These are phyloP conservation scores for Somion occarium DNA, from an alignment of 1,284 basidiomycete species.

Conservation along the genomic window DNA sequence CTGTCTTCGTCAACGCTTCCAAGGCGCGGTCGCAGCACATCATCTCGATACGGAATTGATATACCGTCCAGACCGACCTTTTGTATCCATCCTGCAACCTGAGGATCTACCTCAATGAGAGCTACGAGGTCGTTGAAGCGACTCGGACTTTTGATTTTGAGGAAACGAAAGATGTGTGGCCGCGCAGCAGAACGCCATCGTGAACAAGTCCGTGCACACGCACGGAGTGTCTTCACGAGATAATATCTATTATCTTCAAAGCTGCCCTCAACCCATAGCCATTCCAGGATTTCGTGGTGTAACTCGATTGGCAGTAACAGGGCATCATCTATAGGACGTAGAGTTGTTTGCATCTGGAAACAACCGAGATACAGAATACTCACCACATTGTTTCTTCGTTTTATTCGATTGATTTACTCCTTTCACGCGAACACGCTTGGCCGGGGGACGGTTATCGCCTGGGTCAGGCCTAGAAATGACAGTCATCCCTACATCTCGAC, in stretches of 20 bases:
- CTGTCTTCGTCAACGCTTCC: background rate
- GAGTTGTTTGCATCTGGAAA: too few relatives aligned
- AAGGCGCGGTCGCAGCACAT: too few relatives aligned
- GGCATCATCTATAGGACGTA: too few relatives aligned
- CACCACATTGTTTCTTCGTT: too few relatives aligned
- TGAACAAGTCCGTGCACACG: background rate
- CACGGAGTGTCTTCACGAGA: background rate
- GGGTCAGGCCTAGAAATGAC: too few relatives aligned
- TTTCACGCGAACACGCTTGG: too few relatives aligned
- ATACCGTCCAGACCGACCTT: background rate
- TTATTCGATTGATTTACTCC: too few relatives aligned
- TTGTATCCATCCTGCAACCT: background rate
- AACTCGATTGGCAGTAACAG: background rate
- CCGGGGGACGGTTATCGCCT: too few relatives aligned
- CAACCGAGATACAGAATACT: too few relatives aligned
- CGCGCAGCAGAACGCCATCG: background rate
- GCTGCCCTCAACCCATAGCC: background rate
- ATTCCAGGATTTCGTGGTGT: background rate
- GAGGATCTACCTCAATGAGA: background rate
- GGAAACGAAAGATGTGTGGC: background rate
- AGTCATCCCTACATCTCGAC: too few relatives aligned
- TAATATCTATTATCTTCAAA: background rate
- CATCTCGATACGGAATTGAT: background rate
- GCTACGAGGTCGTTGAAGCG: background rate
- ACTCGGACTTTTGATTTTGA: background rate